These are phyloP conservation scores for Dictyostelium capitatum DNA, from an alignment of 78 protist genomes.

Conservation along the genomic window DNA sequence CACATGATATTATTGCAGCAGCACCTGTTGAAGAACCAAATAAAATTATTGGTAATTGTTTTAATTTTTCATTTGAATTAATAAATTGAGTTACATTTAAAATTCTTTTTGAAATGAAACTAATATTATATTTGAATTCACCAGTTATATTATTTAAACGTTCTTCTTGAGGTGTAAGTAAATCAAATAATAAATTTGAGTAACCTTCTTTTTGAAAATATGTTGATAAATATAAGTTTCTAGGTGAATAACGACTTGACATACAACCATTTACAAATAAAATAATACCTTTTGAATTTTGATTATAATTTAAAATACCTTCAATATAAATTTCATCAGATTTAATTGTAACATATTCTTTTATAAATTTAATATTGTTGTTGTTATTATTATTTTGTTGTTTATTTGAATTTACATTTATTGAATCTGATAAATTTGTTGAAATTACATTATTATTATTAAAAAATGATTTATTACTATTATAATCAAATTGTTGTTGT, in stretches of 20 bases:
- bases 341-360: conserved; percentile 37
- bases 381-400: not conserved
- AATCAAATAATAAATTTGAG: conserved; percentile 20
- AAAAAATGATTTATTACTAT: too few relatives aligned
- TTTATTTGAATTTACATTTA: too few relatives aligned
- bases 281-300: conserved; percentile 11
- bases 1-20: not conserved
- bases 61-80: not conserved
- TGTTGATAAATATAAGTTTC: not conserved
- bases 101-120: conserved; percentile 8
- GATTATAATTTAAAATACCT: conserved; percentile 6
- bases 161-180: conserved; percentile 22
- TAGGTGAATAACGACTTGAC: not conserved
- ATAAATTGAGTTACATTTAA: conserved; percentile 16
- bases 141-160: conserved; percentile 15
- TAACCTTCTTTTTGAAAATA: not conserved
- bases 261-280: conserved; percentile 21
- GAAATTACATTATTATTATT: too few relatives aligned
- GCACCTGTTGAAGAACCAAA: conserved; percentile 1
- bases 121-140: conserved; percentile 18
- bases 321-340: conserved; percentile 23
- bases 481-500: too few relatives aligned
- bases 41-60: not conserved
- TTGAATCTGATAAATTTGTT: too few relatives aligned
- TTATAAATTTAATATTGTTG: not conserved